phyloP scores from a whole-genome alignment of 768 basidiomycete genomes.

The Cystobasidium ongulense region DNA sequence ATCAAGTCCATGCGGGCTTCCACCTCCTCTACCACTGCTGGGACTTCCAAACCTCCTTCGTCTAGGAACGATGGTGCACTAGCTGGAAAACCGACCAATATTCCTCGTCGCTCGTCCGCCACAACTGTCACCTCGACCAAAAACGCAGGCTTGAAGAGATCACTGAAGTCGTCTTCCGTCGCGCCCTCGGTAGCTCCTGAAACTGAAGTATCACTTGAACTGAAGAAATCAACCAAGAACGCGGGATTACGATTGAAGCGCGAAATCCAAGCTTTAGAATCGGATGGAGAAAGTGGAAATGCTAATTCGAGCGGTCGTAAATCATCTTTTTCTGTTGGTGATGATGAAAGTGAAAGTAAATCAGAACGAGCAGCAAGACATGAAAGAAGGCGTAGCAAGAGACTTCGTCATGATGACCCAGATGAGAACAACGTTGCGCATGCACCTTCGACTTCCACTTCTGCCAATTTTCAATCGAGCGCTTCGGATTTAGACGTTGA shows the following conservation, averaged over 20 bases:
- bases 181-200: conserved; percentile 20
- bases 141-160: conserved; percentile 19
- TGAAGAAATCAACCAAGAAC: conserved; percentile 31
- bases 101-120: not conserved
- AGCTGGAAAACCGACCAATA: conserved; percentile 14
- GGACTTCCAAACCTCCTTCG: conserved; percentile 9
- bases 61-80: conserved; percentile 3
- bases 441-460: too few species aligned
- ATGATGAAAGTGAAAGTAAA: conserved; percentile 7
- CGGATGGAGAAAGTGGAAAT: conserved; percentile 38
- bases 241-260: conserved; percentile 22
- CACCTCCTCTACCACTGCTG: conserved; percentile 8
- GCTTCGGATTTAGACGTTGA: conserved; percentile 34
- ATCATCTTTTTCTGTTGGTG: conserved; percentile 44
- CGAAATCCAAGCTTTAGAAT: conserved; percentile 32
- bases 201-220: conserved; percentile 24
- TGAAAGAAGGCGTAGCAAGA: conserved; percentile 6
- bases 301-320: conserved; percentile 37
- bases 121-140: conserved; percentile 27
- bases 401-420: not conserved
- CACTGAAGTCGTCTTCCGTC: conserved; percentile 20
- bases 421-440: conserved; percentile 27
- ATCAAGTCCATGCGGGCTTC: conserved; percentile 28
- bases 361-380: conserved; percentile 28
- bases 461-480: conserved; percentile 29